phyloP scores from a whole-genome alignment of 2,329 filamentous ascomycete species.

The Microdochium nivale region DNA sequence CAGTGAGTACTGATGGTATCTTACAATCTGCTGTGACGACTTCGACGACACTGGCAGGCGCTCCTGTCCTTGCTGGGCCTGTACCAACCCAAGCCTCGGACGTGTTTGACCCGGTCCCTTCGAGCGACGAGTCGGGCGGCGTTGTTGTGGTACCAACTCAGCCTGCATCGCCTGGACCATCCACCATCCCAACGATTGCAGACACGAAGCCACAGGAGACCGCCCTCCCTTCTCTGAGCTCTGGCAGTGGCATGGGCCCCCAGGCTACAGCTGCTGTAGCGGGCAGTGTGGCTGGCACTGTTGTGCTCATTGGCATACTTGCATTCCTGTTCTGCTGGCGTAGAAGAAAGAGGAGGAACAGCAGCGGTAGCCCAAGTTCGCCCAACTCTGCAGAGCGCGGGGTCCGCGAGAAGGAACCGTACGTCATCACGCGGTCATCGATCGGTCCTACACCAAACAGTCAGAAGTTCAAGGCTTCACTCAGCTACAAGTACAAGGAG shows the following conservation, averaged over 20 bases:
- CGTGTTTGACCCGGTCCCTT: not conserved
- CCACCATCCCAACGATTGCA: not conserved
- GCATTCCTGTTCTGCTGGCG: constrained; percentile 42
- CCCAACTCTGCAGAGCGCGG: constrained; percentile 29
- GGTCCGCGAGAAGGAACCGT: constrained; percentile 21
- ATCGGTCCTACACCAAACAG: constrained; percentile 39
- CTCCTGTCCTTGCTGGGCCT: not conserved
- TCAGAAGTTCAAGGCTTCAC: constrained; percentile 28
- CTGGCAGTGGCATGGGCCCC: constrained; percentile 15
- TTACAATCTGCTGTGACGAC: not conserved
- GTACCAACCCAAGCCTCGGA: not conserved
- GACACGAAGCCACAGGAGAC: not conserved
- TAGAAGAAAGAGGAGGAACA: constrained; percentile 31
- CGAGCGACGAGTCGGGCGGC: not conserved
- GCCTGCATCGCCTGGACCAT: not conserved
- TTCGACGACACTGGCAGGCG: not conserved
- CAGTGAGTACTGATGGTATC: not conserved
- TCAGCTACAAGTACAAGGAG: constrained; percentile 26
- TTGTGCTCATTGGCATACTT: constrained; percentile 35
- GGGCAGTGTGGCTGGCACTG: constrained; percentile 41
- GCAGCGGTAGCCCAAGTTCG: constrained; percentile 37
- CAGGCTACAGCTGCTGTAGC: constrained; percentile 35
- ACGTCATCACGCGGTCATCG: constrained; percentile 34
- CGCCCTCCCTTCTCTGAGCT: constrained; percentile 6
- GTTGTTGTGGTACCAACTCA: not conserved